phyloP scores from a whole-genome alignment of 305 asterid genomes.

The Fraxinus greggii region DNA sequence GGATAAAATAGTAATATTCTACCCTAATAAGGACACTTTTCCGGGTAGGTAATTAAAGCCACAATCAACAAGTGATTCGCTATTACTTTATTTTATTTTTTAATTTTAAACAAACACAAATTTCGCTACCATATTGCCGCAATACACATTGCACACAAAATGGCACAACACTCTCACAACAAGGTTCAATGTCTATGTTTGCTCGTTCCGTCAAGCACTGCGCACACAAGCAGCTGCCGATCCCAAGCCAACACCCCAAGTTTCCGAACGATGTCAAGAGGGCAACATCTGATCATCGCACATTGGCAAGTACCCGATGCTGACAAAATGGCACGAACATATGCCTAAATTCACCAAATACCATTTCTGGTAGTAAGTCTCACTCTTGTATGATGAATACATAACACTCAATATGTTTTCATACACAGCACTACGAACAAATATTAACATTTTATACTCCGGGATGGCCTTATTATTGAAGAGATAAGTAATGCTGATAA shows the following conservation, averaged over 20 bases:
- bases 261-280: not conserved
- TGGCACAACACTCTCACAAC: not conserved
- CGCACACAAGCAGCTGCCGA: not conserved
- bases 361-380: not conserved
- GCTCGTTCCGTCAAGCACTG: not conserved
- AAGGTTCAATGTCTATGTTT: not conserved
- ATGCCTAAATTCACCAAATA: not conserved
- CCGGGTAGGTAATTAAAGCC: not conserved
- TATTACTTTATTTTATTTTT: not conserved
- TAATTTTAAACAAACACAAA: not conserved
- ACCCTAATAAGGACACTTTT: not conserved
- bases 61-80: not conserved
- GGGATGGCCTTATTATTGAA: slow-evolving; percentile 10
- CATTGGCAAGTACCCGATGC: not conserved
- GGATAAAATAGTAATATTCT: not conserved
- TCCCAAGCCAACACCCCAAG: not conserved
- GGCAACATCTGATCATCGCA: not conserved
- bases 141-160: not conserved
- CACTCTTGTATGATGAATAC: not conserved
- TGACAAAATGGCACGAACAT: not conserved
- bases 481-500: not conserved
- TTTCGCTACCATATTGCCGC: not conserved
- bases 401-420: not conserved
- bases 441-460: not conserved
- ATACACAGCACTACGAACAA: not conserved